Base-by-base conservation (phyloP, 495 filamentous ascomycete species). In the Tricharina praecox region DNA sequence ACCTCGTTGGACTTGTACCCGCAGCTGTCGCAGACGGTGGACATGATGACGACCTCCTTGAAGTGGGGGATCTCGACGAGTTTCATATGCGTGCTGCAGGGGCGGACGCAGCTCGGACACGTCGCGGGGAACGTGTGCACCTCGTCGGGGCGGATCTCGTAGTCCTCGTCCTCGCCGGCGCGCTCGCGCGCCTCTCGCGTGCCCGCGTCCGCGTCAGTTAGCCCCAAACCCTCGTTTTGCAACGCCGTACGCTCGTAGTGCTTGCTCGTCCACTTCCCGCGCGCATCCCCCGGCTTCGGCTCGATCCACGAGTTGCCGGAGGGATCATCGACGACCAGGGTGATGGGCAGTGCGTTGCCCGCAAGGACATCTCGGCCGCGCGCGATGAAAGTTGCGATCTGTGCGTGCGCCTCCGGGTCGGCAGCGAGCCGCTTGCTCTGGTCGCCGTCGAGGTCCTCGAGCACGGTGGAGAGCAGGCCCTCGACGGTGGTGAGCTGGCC, bases 221-320 rank as follows among this genome's bases (percentile, higher is more conserved):
- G 76, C 40, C 79, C 86, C 5, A 95, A 71, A 15, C 73, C 73
- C 37, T 76, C 77, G 54, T 99, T 99, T 63, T 95, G 86, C 54
- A 82, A 79, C 1, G 78, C 68, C 0, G 79, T 86, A 24, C 90
- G 76, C 3, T 77, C 62, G 59, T 93, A 99, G 58, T 94, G 80
- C 33, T 68, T 70, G 53, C 82, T 79, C 21, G 68, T 69, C 74
- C 86, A 95, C 63, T 93, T 95, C 40, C 76, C 78, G 4, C 81
- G 76, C 45, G 67, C 64, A 55, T 88, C 82, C 33, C 72, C 66
- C 47, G 79, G 72, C 50, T 81, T 79, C 20, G 90, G 90, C 41
- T 93, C 85, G 55, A 99, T 92, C 74, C 82, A 96, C 2, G 84
- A 92, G 69, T 99, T 99, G n/a, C 90, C 90, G 3, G 86, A 82